Percentiles rank a stretch among this genome's conserved stretches.
phyloP scores from a whole-genome alignment of 2,329 filamentous ascomycete species.

The Alternaria conjuncta region DNA sequence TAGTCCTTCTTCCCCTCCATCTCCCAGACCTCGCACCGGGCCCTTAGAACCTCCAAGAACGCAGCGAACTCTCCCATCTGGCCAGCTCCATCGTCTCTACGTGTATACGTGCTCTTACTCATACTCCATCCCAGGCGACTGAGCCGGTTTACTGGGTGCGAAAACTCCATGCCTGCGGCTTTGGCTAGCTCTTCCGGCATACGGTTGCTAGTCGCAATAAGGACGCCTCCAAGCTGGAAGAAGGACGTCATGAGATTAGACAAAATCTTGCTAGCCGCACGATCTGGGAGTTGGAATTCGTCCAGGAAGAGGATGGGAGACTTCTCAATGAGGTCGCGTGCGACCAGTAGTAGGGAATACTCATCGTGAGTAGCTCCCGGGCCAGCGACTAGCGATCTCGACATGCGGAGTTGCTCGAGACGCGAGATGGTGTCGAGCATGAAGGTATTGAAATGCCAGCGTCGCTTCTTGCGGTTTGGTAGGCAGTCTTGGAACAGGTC shows the following conservation, averaged over 20 bases:
- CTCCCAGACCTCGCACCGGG: slow-evolving; percentile 82
- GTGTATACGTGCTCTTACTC: slow-evolving; percentile 58
- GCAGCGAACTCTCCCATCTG: slow-evolving; percentile 74
- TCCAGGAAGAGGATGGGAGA: slow-evolving; percentile 81
- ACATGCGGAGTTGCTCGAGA: slow-evolving; percentile 68
- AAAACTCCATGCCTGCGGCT: slow-evolving; percentile 73
- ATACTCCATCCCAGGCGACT: slow-evolving; percentile 46
- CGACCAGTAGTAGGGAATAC: slow-evolving; percentile 75
- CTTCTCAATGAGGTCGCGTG: slow-evolving; percentile 75
- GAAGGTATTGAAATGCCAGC: slow-evolving; percentile 87
- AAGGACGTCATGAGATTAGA: slow-evolving; percentile 80
- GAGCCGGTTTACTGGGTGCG: slow-evolving; percentile 57
- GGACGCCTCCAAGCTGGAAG: slow-evolving; percentile 80
- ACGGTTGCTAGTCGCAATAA: slow-evolving; percentile 81
- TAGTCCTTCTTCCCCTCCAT: slow-evolving; percentile 78
- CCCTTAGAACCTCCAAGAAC: slow-evolving; percentile 77
- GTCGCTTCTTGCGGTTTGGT: slow-evolving; percentile 73
- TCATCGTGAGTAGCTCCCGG: slow-evolving; percentile 54
- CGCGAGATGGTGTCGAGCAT: slow-evolving; percentile 80
- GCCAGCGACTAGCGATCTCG: slow-evolving; percentile 27
- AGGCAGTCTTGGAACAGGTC: slow-evolving; percentile 80
- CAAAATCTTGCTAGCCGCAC: slow-evolving; percentile 78
- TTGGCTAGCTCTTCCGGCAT: slow-evolving; percentile 83
- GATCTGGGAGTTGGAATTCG: slow-evolving; percentile 83
- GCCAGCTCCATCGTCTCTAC: slow-evolving; percentile 44